Evolutionary conservation across 2,329 filamentous ascomycete genomes (phyloP).

Genomic region (Phoma sp.): DNA sequence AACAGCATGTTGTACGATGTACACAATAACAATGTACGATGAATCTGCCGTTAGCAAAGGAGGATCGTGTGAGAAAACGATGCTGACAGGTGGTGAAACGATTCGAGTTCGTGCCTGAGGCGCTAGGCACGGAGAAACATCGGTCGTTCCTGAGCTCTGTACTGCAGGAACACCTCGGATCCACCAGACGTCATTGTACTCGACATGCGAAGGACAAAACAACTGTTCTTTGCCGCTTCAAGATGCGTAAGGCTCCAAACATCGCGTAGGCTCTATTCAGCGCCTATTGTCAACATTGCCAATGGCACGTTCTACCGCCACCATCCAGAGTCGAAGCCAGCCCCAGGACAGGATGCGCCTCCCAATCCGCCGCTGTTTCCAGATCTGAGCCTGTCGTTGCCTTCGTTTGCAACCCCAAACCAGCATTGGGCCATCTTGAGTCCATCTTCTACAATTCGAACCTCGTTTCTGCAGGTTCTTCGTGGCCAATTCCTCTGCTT

Average conservation of each 20-base stretch:
- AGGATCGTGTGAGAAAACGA: constrained; percentile 8
- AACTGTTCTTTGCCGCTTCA: constrained; percentile 38
- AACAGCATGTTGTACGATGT: not conserved
- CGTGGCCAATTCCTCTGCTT: constrained; percentile 76
- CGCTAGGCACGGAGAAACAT: constrained; percentile 5
- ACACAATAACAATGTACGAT: not conserved
- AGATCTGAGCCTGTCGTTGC: constrained; percentile 72
- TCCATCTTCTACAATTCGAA: constrained; percentile 78
- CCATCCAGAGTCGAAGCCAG: constrained; percentile 60
- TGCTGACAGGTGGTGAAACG: constrained; percentile 12
- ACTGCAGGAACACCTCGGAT: constrained; percentile 10
- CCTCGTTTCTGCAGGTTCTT: constrained; percentile 80
- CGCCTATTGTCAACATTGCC: constrained; percentile 40
- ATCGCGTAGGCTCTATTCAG: constrained; percentile 24
- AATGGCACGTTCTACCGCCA: constrained; percentile 85
- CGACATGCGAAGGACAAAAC: constrained; percentile 43
- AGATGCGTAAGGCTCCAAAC: constrained; percentile 28
- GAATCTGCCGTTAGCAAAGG: not conserved
- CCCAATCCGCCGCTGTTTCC: constrained; percentile 77
- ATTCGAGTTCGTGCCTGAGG: constrained; percentile 12
- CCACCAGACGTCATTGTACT: constrained; percentile 14
- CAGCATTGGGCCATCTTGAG: constrained; percentile 87
- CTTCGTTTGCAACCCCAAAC: constrained; percentile 57
- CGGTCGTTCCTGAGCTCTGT: not conserved
- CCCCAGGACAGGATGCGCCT: constrained; percentile 51